A percentile compares a stretch with the other conserved stretches of the same genome.
These are phyloP conservation scores for Puccinia triticina DNA, from an alignment of 1,284 basidiomycete genomes.

Conservation along the genomic window DNA sequence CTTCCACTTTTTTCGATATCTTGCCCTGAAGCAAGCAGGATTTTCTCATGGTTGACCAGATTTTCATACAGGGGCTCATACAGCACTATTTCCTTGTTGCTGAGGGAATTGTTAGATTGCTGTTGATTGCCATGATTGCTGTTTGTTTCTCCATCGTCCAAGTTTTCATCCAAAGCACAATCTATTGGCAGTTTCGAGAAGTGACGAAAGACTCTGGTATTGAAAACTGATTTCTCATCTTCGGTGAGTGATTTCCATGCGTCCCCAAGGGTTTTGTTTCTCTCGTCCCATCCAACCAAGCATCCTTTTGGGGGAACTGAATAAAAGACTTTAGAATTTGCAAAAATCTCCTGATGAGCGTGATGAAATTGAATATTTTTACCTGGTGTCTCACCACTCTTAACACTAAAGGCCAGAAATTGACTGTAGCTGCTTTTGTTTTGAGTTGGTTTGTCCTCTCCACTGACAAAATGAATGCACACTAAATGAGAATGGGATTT, in stretches of 20 bases:
- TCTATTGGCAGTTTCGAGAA: neutral
- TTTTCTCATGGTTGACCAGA: neutral
- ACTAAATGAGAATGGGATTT: too few species aligned
- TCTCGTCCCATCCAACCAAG: neutral
- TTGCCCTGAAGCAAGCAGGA: neutral
- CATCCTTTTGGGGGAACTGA: neutral
- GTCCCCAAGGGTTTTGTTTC: neutral
- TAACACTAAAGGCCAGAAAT: conserved; percentile 4
- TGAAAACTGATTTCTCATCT: neutral
- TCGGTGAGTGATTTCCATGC: neutral
- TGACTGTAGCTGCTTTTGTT: neutral
- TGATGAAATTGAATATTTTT: neutral
- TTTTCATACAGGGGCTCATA: conserved; percentile 5
- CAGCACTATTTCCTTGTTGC: neutral
- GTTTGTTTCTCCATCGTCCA: neutral
- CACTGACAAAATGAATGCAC: too few species aligned
- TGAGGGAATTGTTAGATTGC: too few species aligned
- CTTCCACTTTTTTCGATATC: neutral
- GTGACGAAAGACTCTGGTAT: neutral
- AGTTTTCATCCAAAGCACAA: neutral
- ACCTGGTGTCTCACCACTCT: conserved; percentile 1
- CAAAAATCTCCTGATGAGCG: too few species aligned
- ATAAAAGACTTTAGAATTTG: too few species aligned
- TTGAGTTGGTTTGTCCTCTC: neutral
- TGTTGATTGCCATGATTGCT: too few species aligned